Base-by-base conservation (phyloP, 495 filamentous ascomycete species). In the Entonaema liquescens region DNA sequence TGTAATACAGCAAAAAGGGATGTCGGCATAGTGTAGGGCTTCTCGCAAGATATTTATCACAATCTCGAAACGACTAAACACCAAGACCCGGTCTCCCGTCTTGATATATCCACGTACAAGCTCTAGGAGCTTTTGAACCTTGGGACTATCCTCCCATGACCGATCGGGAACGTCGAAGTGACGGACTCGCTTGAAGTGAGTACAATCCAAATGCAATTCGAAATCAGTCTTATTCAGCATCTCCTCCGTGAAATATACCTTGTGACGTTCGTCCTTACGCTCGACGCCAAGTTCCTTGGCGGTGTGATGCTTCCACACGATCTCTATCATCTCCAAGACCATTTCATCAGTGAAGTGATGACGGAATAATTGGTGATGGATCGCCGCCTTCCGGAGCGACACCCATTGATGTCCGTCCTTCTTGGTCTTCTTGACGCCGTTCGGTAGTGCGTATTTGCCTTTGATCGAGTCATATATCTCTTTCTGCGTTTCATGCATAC, bases 131-230 rank as follows among this genome's bases (percentile, higher is more conserved):
- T 91, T 88, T 59, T 89, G 84, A 33, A 98, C 89, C 76, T 99
- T 99, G 19, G 94, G 95, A n/a, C 90, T 91, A 65, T 96, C 88
- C 87, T 97, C 92, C 93, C 94, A 98, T 55, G 93, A 90, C 17
- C 89, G 78, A 54, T 91, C 86, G 35, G 90, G 87, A 38, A 98
- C 82, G 53, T 88, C 86, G 73, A 90, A 94, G 35, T 87, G 85
- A 0, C 84, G 82, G 52, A 99, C 88, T 17, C 89, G 91, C 11
- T 81, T 81, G 67, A 94, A 88, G 12, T 88, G 86, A 6, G 85
- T 70, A 68, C 95, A 97, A 82, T 94, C 91, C 6, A 85, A 81
- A 68, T 97, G 91, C 38, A 97, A 87, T 74, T 93, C 90, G 70
- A 91, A 95, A 76, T 99, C 95, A 3, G 90, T 83, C 31, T 73